Conservation (phyloP, 495 filamentous ascomycete genomes). For the Astrocystis sublimbata region DNA sequence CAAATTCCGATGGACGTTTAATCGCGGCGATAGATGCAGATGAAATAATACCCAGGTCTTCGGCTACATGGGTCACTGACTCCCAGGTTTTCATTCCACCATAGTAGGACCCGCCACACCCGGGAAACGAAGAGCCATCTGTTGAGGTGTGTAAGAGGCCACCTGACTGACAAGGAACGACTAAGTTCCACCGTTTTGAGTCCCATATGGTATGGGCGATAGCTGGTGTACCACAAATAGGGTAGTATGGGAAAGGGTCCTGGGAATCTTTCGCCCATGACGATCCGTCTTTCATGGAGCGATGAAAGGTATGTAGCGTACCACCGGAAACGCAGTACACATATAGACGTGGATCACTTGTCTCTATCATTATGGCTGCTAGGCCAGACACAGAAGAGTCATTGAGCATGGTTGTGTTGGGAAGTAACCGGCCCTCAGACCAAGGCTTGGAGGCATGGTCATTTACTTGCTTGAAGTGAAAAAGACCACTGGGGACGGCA, state of each 20-base stretch:
- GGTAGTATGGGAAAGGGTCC: not conserved
- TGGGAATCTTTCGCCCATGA: not conserved
- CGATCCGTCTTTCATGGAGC: not conserved
- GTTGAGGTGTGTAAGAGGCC: constrained; percentile 24
- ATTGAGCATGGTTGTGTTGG: constrained; percentile 18
- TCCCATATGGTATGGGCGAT: constrained; percentile 2
- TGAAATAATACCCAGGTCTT: constrained; percentile 22
- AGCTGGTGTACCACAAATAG: constrained; percentile 5
- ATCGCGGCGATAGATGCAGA: constrained; percentile 19
- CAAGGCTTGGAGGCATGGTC: constrained; percentile 24
- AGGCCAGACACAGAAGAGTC: constrained; percentile 16
- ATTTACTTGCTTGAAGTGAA: constrained; percentile 24
- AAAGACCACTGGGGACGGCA: constrained; percentile 22
- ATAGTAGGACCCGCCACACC: not conserved
- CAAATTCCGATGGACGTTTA: too few relatives aligned
- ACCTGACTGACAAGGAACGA: constrained; percentile 27
- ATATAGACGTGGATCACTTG: not conserved
- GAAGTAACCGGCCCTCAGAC: constrained; percentile 21
- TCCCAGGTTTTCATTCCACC: constrained; percentile 1
- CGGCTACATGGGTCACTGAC: constrained; percentile 21
- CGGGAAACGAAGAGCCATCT: not conserved
- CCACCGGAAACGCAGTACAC: constrained; percentile 11
- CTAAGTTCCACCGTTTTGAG: constrained; percentile 11
- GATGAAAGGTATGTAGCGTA: not conserved
- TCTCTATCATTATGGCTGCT: not conserved